Percentiles rank a stretch among this genome's conserved stretches.
Evolutionary conservation across 768 basidiomycete genomes (phyloP).

Genomic region (Termitomyces sp.): DNA sequence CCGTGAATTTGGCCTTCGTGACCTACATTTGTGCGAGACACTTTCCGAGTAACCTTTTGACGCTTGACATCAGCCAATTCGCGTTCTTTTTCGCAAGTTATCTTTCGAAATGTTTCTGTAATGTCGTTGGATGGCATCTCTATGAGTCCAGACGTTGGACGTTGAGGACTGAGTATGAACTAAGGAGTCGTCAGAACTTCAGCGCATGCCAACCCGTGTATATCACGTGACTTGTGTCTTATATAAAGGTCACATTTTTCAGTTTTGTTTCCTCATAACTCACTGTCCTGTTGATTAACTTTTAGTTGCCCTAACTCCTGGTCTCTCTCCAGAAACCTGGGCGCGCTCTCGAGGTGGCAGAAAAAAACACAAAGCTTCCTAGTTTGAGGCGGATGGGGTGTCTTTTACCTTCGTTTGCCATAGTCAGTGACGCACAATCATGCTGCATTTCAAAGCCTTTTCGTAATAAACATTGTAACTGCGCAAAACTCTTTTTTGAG

Average conservation of each 20-base stretch:
- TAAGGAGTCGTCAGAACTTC: too few species aligned
- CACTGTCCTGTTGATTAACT: conserved; percentile 5
- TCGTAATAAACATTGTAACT: not conserved
- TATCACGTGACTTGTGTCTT: conserved; percentile 1
- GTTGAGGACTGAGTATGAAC: too few species aligned
- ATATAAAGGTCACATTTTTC: not conserved
- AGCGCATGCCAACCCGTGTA: too few species aligned
- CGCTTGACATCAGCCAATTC: conserved; percentile 41
- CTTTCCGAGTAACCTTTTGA: conserved; percentile 35
- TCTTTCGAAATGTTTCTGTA: conserved; percentile 56
- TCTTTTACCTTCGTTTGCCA: conserved; percentile 52
- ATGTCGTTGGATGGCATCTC: conserved; percentile 55
- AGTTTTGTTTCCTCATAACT: not conserved
- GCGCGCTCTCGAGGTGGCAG: conserved; percentile 20
- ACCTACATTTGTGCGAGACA: conserved; percentile 26
- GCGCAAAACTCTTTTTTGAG: not conserved
- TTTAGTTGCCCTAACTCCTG: not conserved
- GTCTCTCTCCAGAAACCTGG: conserved; percentile 6
- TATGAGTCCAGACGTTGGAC: not conserved
- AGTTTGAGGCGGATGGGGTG: conserved; percentile 71
- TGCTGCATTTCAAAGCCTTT: not conserved
- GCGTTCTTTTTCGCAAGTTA: conserved; percentile 42
- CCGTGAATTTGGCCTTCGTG: conserved; percentile 32
- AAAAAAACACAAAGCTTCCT: conserved; percentile 36
- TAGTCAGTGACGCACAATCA: conserved; percentile 39